Evolutionary conservation across 2,329 filamentous ascomycete species (phyloP), one percentile per base, ranked within the genome.

Genomic region (Basipetospora chlamydospora): DNA sequence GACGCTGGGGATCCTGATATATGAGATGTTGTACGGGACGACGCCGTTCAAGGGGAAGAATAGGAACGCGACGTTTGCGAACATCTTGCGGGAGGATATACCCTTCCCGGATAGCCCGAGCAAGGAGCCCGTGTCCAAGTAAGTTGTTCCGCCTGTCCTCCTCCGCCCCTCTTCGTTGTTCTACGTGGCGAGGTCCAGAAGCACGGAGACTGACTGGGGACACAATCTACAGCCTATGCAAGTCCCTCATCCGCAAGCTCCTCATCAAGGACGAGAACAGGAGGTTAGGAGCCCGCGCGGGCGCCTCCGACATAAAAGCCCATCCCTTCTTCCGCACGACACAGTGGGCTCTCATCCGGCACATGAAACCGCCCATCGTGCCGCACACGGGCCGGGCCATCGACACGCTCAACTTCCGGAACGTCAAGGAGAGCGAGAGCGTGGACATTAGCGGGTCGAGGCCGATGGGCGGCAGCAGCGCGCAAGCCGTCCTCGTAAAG

Each of bases 31-130:
- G 25, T 98, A 88, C 61, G 90, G 90, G 38, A 98, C 88, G 1
- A 98, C 90, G 1, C 90, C 90, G 2, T 98, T 98, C 70, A 98
- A 98, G 66, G 90, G 90, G 47, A 96, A 98, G 73, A 98, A 95
- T 59, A 76, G 90, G 26, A 98, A 96, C 50, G 86, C 87, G 11
- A 98, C 90, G 0, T 98, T 98, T 62, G 88, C 87, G 42, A 98
- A 96, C 54, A 98, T 98, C 46, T 59, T 98, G 43, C 71, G 87
- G 37, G 90, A 98, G 56, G 90, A 98, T 46, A 90, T 95, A 42
- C 83, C 84, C 5, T 98, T 98, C 60, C 87, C 90, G 0, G 90
- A 98, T 49, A 81, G 90, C 47, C 73, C 79, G 20, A 81, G 83
- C 23, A 69, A 77, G 17, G 85, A 86, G 5, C 83, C 84, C 55